A percentile compares a stretch with the other conserved stretches of the same genome.
phyloP scores from a whole-genome alignment of 257 asterid genomes.

The Datura wrightii region DNA sequence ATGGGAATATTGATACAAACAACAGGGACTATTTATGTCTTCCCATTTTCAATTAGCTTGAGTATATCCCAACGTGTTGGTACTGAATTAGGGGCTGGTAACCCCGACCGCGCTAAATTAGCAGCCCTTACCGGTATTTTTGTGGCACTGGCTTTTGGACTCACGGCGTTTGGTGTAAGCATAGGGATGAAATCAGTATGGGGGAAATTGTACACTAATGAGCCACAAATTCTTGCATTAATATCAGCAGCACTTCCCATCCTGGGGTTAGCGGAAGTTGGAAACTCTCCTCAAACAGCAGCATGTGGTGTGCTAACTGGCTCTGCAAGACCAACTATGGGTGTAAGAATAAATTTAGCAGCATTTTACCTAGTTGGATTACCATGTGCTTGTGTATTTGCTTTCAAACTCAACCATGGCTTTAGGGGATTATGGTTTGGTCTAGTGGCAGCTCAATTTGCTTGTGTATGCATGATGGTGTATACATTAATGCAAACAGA shows the following conservation, averaged over 20 bases:
- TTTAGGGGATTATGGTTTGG: constrained; percentile 86
- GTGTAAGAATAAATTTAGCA: constrained; percentile 72
- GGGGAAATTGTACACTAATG: constrained; percentile 70
- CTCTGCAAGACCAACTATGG: constrained; percentile 73
- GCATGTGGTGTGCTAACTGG: constrained; percentile 80
- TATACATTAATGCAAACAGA: constrained; percentile 61
- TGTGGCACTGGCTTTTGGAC: constrained; percentile 48
- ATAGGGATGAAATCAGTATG: constrained; percentile 49
- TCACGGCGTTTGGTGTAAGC: constrained; percentile 58
- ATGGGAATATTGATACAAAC: constrained; percentile 85
- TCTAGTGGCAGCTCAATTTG: constrained; percentile 67
- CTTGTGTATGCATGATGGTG: constrained; percentile 63
- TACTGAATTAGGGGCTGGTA: constrained; percentile 70
- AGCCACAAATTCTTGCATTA: constrained; percentile 54
- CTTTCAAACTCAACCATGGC: constrained; percentile 61
- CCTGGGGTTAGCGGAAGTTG: constrained; percentile 73
- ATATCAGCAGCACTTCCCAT: constrained; percentile 65
- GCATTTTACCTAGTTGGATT: constrained; percentile 80
- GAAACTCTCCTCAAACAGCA: constrained; percentile 86
- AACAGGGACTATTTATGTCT: constrained; percentile 63
- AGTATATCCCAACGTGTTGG: constrained; percentile 82
- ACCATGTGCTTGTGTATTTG: constrained; percentile 66
- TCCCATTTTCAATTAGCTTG: constrained; percentile 66
- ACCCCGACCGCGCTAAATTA: constrained; percentile 60
- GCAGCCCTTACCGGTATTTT: constrained; percentile 55